Conservation (phyloP, 805 yeast genomes). For the Kuraishia ogatae region DNA sequence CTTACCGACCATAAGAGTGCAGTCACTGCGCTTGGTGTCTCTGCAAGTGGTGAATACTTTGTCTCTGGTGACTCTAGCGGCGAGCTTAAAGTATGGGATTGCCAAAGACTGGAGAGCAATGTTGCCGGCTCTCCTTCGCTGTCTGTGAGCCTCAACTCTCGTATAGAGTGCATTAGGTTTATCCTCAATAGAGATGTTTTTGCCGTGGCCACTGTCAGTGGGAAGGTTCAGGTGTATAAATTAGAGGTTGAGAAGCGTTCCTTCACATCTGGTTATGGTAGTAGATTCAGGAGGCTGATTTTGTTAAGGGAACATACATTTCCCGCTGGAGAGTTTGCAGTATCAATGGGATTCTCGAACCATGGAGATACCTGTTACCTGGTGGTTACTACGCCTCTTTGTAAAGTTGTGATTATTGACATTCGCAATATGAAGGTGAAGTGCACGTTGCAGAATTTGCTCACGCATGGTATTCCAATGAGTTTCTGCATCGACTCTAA, state of each 20-base stretch:
- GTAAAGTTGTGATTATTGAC: slow-evolving; percentile 46
- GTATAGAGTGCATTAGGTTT: slow-evolving; percentile 42
- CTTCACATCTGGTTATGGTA: slow-evolving; percentile 2
- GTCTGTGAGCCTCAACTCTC: slow-evolving; percentile 36
- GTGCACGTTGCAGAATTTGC: slow-evolving; percentile 40
- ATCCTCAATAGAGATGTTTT: slow-evolving; percentile 49
- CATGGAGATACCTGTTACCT: slow-evolving; percentile 33
- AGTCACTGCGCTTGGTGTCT: slow-evolving; percentile 47
- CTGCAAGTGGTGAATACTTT: slow-evolving; percentile 58
- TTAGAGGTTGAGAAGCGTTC: slow-evolving; percentile 20
- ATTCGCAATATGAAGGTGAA: slow-evolving; percentile 43
- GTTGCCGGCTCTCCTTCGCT: slow-evolving; percentile 41
- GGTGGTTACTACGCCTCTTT: slow-evolving; percentile 41
- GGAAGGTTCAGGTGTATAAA: slow-evolving; percentile 32
- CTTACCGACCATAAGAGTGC: slow-evolving; percentile 53
- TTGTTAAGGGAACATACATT: slow-evolving; percentile 33
- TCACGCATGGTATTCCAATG: slow-evolving; percentile 57
- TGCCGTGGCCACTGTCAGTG: slow-evolving; percentile 44
- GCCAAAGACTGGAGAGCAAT: slow-evolving; percentile 52
- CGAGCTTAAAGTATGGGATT: slow-evolving; percentile 69
- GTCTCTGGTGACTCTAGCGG: slow-evolving; percentile 78
- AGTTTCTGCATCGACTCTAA: slow-evolving; percentile 48
- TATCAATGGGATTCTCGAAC: slow-evolving; percentile 31
- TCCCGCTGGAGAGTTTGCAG: slow-evolving; percentile 32
- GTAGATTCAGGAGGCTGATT: slow-evolving; percentile 13